Base-by-base conservation (phyloP, 305 asterid species). In the Solanum chacoense region DNA sequence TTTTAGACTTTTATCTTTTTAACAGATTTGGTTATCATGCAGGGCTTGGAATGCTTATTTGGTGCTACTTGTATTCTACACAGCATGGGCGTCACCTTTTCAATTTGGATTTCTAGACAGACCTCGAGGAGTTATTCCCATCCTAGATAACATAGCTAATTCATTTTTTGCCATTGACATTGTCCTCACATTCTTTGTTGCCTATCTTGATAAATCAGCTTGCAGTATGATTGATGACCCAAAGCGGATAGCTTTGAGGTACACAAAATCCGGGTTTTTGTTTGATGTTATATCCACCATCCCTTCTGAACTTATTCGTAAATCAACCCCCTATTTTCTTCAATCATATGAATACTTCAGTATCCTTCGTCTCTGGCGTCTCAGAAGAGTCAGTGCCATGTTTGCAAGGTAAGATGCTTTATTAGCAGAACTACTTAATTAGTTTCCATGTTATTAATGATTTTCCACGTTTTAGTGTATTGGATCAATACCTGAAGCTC, bases 331-430 rank as follows among this genome's bases (percentile, higher is more conserved):
- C 11, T 40, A 22, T 34, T 35, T 85, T 79, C 65, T 89, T 11
- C 90, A 88, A 34, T 87, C 91, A 16, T 94, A 91, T 89, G 95
- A 94, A 67, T 95, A 92, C 90, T 90, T 96, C 87, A 92, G 91
- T 36, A 90, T 96, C 93, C 97, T 95, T 88, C 98, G 97, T n/a
- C 97, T 96, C 87, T 96, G 98, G 99, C 98, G 98, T 85, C 95
- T 96, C 89, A 90, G 96, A 85, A 90, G 99, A 94, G 97, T 93
- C 73, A 93, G 98, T 83, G 89, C 92, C 31, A 90, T 96, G 96
- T 96, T 96, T 89, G 92, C 92, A 22, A 93, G 95, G 98, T 95
- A 85, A 55, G 1, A 6, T 76, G 63, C 84, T 72, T 81, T 45
- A 40, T 80, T 42, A 14, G 28, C 34, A 37, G 34, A 78, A 40